Evolutionary conservation across 768 basidiomycete genomes (phyloP), one percentile per base, ranked within the genome.

Genomic region (Mycena epipterygia): DNA sequence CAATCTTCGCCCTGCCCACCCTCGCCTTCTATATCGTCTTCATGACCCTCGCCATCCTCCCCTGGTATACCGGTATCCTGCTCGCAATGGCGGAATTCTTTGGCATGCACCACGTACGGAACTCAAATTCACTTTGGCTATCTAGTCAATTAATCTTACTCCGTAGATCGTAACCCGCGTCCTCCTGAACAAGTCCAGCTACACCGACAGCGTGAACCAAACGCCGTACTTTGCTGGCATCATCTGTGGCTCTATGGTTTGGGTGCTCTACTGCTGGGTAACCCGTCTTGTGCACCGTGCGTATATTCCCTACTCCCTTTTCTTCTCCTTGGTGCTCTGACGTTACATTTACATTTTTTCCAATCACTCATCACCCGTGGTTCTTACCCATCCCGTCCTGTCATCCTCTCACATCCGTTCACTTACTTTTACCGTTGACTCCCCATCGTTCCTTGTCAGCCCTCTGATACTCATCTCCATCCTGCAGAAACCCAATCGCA

Each of bases 151-250:
- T 32, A 25, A 44, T 73, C 52, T 77, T 71, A 64, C 71, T 32
- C 68, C 25, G 33, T 76, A 93, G 93, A 88, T 93, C 79, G 94
- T 96, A 62, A 94, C 93, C 9, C 92, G 94, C 19, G 94, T 96
- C 8, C 85, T 98, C 7, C 85, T 97, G 51, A 95, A 95, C 80
- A 91, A 93, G 76, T 86, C 89, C 35, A 91, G 89, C 4, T 93
- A 95, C 74, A 94, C 93, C 13, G 95, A 95, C 70, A 91, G 89
- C 49, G 90, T 99, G 49, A 91, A 90, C 32, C 89, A 91, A 73
- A 95, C 94, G 64, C 97, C 97, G 0, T 98, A 99, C 81, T 97
- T 98, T 76, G 90, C 95, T 0, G 93, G 95, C 13, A 95, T 99
- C 71, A 98, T 99, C 65, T 87, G 84, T 51, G 95, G 86, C 2